Evolutionary conservation across 108 stramenopile genomes (phyloP).

Genomic region (Pseudonitzschia delicatissima): DNA sequence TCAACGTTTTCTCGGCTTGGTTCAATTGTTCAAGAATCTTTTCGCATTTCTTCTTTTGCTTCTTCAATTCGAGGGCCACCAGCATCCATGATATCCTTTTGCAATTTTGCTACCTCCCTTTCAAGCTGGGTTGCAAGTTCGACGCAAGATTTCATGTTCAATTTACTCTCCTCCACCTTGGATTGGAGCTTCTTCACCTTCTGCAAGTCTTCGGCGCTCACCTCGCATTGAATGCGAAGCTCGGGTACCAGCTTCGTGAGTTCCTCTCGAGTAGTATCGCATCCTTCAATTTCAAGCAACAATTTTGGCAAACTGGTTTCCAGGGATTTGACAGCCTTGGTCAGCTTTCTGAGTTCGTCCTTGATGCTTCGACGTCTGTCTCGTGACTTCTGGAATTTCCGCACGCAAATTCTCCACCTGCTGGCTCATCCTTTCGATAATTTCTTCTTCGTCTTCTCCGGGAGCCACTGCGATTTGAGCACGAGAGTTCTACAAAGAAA

Average conservation of each 20-base stretch:
- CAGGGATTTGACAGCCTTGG: constrained; percentile 59
- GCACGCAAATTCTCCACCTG: constrained; percentile 49
- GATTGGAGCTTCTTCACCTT: constrained; percentile 54
- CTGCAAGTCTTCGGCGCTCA: constrained; percentile 61
- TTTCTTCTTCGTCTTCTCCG: constrained; percentile 41
- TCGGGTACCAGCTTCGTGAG: constrained; percentile 78
- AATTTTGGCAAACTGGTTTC: constrained; percentile 79
- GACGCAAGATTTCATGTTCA: constrained; percentile 71
- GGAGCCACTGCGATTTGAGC: constrained; percentile 14
- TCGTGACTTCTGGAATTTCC: constrained; percentile 55
- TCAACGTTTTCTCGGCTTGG: constrained; percentile 62
- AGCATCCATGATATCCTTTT: constrained; percentile 85
- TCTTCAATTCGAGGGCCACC: constrained; percentile 88
- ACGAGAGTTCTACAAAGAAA: constrained; percentile 51
- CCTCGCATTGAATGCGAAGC: constrained; percentile 62
- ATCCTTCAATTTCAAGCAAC: constrained; percentile 75
- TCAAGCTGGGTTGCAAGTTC: constrained; percentile 65
- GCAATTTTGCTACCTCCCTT: constrained; percentile 75
- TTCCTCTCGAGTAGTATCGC: constrained; percentile 78
- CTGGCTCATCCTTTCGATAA: constrained; percentile 54
- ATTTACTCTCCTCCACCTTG: constrained; percentile 66
- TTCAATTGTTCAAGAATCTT: constrained; percentile 56
- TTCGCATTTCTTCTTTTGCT: constrained; percentile 76
- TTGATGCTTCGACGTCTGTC: constrained; percentile 51
- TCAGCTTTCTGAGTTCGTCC: constrained; percentile 64